Conservation (phyloP, 2,329 filamentous ascomycete genomes). For the Neonectria faginata region DNA sequence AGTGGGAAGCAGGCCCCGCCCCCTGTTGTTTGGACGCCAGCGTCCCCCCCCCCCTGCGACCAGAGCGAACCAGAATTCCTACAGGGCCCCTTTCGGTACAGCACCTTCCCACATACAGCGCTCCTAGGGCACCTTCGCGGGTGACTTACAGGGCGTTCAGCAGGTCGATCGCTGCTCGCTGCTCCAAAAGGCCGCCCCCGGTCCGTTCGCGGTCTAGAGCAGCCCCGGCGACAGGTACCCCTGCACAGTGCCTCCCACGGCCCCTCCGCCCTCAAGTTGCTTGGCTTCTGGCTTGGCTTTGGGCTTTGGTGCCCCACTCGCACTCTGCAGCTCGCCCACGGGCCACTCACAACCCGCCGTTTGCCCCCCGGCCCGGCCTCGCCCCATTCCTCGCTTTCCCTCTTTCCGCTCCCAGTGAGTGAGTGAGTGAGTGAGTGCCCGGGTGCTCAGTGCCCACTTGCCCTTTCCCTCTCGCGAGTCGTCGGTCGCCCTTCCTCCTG, state of each 20-base stretch:
- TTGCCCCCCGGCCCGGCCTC: conserved; percentile 20
- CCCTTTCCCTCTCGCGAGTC: conserved; percentile 18
- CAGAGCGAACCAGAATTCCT: background rate
- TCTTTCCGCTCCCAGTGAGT: conserved; percentile 14
- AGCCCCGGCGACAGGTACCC: conserved; percentile 36
- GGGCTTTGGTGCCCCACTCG: conserved; percentile 21
- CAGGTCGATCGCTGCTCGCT: no score
- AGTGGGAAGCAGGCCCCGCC: conserved; percentile 8
- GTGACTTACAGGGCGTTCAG: background rate
- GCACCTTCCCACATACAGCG: background rate
- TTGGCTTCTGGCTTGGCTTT: conserved; percentile 27
- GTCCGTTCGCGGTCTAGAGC: conserved; percentile 3
- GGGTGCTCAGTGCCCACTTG: conserved; percentile 11
- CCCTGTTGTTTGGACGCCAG: background rate
- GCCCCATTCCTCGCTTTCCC: conserved; percentile 25
- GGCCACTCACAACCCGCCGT: conserved; percentile 23
- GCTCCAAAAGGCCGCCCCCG: background rate
- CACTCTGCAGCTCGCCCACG: conserved; percentile 34
- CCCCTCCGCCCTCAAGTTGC: conserved; percentile 4
- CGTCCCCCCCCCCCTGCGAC: background rate
- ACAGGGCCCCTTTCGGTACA: background rate
- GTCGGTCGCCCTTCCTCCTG: conserved; percentile 19
- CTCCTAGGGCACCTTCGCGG: background rate
- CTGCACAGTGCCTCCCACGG: conserved; percentile 43
- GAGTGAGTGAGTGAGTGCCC: conserved; percentile 3